These are phyloP conservation scores for Trichothecium roseum DNA, from an alignment of 2,329 filamentous ascomycete genomes.

Conservation along the genomic window DNA sequence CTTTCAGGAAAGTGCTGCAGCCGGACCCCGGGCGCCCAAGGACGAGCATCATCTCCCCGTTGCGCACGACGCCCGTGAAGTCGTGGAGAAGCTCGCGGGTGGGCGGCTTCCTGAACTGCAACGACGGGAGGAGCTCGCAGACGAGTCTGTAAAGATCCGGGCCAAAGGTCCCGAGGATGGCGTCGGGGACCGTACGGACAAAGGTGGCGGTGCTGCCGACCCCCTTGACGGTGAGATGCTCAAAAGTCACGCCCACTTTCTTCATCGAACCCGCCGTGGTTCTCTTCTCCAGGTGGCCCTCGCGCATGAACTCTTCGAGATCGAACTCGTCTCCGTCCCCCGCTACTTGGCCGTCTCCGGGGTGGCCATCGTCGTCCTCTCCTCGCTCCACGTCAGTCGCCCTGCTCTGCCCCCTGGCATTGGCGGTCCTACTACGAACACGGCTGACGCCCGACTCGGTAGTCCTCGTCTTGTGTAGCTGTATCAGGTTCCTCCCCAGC, in stretches of 20 bases:
- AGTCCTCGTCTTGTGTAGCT: constrained; percentile 22
- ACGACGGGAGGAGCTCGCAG: constrained; percentile 13
- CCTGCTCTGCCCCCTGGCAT: constrained; percentile 1
- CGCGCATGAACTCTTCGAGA: constrained; percentile 58
- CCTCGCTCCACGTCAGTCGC: constrained; percentile 3
- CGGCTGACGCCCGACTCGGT: constrained; percentile 19
- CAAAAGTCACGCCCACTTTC: constrained; percentile 69
- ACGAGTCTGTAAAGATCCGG: constrained; percentile 64
- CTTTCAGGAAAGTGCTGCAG: constrained; percentile 68
- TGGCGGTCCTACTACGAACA: constrained; percentile 1
- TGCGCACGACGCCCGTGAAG: constrained; percentile 22
- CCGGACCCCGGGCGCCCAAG: constrained; percentile 65
- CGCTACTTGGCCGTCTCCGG: constrained; percentile 3
- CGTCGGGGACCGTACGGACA: constrained; percentile 63
- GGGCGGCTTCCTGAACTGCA: constrained; percentile 12
- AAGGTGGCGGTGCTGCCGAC: constrained; percentile 55
- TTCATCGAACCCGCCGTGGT: constrained; percentile 53
- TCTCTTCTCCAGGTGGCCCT: constrained; percentile 67
- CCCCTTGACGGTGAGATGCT: constrained; percentile 65
- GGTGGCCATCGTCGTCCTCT: constrained; percentile 2
- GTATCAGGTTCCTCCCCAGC: constrained; percentile 21
- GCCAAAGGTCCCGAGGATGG: constrained; percentile 68
- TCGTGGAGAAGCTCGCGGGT: constrained; percentile 18
- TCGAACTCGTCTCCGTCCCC: constrained; percentile 53
- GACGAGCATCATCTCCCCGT: constrained; percentile 27